phyloP scores from a whole-genome alignment of 495 filamentous ascomycete species.

The Paragyromitra xinjiangensis region DNA sequence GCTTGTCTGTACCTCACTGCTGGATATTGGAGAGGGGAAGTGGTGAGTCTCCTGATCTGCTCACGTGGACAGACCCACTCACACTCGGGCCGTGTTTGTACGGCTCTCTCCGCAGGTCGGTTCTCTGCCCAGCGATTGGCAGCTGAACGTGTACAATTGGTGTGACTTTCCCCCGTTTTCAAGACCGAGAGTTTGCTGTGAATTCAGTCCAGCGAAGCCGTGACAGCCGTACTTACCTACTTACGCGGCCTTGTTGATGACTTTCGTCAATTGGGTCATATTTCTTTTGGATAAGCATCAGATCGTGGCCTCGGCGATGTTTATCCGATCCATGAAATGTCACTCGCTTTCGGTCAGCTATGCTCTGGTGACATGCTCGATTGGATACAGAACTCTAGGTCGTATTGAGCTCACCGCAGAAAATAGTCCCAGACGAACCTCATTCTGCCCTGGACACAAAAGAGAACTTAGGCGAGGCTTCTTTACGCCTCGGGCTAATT shows the following conservation, averaged over 20 bases:
- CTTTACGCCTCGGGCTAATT: not conserved
- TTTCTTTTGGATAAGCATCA: not conserved
- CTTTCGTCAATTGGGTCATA: not conserved
- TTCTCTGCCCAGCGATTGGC: not conserved
- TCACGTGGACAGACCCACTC: not conserved
- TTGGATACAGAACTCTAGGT: not conserved
- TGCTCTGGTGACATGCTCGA: not conserved
- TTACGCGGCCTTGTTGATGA: not conserved
- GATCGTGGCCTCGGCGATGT: not conserved
- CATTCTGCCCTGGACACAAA: not conserved
- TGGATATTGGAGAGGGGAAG: not conserved
- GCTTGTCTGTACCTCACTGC: not conserved
- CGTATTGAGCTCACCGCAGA: too few species aligned
- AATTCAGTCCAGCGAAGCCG: not conserved
- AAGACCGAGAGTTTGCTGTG: not conserved
- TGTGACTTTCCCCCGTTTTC: too few species aligned
- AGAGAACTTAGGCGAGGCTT: not conserved
- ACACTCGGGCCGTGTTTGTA: not conserved
- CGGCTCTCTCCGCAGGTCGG: not conserved
- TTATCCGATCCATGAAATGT: not conserved
- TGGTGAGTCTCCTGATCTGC: not conserved
- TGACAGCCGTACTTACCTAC: not conserved
- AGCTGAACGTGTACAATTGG: too few species aligned
- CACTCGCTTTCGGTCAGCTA: not conserved
- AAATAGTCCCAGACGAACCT: not conserved